Base-by-base conservation (phyloP, 2,329 filamentous ascomycete species). In the Fusarium incarnatum region DNA sequence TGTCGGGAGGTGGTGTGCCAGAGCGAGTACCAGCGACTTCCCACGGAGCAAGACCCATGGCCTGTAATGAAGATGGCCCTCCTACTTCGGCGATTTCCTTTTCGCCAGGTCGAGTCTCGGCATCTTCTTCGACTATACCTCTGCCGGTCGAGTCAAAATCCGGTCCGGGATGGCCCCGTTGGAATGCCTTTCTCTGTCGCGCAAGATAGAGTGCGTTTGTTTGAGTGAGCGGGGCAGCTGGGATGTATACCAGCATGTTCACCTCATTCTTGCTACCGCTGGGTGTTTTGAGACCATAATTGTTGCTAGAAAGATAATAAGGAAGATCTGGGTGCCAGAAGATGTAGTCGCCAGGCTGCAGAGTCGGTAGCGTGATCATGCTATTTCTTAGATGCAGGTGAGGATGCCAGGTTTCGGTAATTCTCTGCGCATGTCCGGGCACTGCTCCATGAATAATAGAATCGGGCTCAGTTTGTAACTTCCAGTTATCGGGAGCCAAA, bases 371-470 rank as follows among this genome's bases (percentile, higher is more conserved):
- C n/a, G 85, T 85, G 60, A 88, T 82, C 66, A 88, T 83, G 66
- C 84, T 87, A 58, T 81, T 80, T 62, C 84, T 81, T 47, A 88
- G 81, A 73, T 84, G 81, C 15, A 88, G 80, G 60, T 88, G 86
- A 22, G 86, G 86, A 71, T 88, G 86, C 86, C 86, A 88, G 13
- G 83, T 81, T 72, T 87, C 86, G 2, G 86, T 88, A 45, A 88
- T 83, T 57, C 86, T 84, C 77, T 88, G 86, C 16, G 86, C 86
- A 71, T 88, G 86, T 37, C 86, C 86, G 0, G 86, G 86, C 2
- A 88, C 86, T 45, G 86, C 86, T 48, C 86, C 86, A 76, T 88
- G 86, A 73, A 88, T 86, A 75, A 87, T 85, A 34, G 86, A 87
- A 62, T 83, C 83, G 44, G 84, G 84, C 52, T 87, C 83, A 50